Evolutionary conservation across 768 basidiomycete genomes (phyloP), one percentile per base, ranked within the genome.

Genomic region (Tremella yokohamensis): DNA sequence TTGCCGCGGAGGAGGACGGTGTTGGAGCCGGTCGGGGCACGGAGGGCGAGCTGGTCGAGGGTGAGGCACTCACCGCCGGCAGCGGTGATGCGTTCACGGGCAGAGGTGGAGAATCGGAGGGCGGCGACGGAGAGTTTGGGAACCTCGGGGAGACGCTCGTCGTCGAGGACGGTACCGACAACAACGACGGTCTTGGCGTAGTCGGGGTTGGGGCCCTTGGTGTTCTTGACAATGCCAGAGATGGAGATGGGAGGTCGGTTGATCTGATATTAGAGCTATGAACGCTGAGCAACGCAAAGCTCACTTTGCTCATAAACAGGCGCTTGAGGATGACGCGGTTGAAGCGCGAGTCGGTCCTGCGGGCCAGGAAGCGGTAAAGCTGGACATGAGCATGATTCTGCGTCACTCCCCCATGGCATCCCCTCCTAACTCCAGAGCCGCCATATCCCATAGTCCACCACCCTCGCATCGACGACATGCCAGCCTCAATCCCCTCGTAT

Each of bases 341-440:
- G 83, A 99, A 99, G 64, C 81, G 80, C 55, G 92, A 85, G 77
- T 97, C 90, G 58, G 96, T 98, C 74, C 96, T 87, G 74, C 96
- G 87, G 65, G 96, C 93, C 64, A 99, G 82, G 85, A 99, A 99
- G 72, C 96, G 90, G 83, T 99, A 99, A 65, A 98, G 85, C 94
- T 99, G 71, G 48, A 19, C 12, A 13, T 42, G 22, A 45, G 19
- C 42, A 56, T 20, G 1, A 58, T 29, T 39, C 22, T 47, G 22
- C 42, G n/a, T 45, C 12, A 11, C 44, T n/a, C 11, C 4, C 42
- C 40, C 49, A 24, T 19, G 7, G 42, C 20, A 34, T 19, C 57
- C 39, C n/a, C 3, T 26, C 53, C 40, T 12, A 48, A 19, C 56
- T 34, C 63, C n/a, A n/a, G n/a, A n/a, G n/a, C n/a, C n/a, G n/a